Percentiles rank a stretch among this genome's conserved stretches.
These are phyloP conservation scores for Cutaneotrichosporon sp. DNA, from an alignment of 1,284 basidiomycete genomes.

Conservation along the genomic window DNA sequence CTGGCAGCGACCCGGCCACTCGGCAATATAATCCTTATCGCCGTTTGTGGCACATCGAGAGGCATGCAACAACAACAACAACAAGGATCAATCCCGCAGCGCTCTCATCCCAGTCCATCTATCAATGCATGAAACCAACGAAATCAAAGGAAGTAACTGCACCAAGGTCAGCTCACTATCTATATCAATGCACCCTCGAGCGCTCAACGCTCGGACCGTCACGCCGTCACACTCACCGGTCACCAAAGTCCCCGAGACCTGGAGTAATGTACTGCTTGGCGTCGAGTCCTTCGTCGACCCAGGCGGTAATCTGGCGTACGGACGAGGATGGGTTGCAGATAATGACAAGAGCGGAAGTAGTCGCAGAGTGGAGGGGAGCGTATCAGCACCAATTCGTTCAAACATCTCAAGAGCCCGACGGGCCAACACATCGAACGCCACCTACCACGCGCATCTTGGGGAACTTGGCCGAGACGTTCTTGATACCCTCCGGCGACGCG, in stretches of 20 bases:
- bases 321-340: not conserved
- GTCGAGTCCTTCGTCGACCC: constrained; percentile 94
- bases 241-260: constrained; percentile 86
- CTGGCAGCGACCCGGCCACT: too few species aligned
- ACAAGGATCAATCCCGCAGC: too few species aligned
- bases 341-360: not conserved
- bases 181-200: not conserved
- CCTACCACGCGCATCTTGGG: constrained; percentile 77
- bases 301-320: constrained; percentile 75
- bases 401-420: too few species aligned
- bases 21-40: too few species aligned
- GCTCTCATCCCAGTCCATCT: not conserved
- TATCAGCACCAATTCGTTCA: too few species aligned
- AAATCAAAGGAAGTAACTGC: too few species aligned
- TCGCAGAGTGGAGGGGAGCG: not conserved
- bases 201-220: too few species aligned
- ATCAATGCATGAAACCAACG: not conserved
- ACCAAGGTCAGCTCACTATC: not conserved
- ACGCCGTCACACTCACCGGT: constrained; percentile 52
- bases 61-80: too few species aligned
- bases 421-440: too few species aligned
- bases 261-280: constrained; percentile 64
- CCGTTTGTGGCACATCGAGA: too few species aligned
- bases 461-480: constrained; percentile 72
- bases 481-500: constrained; percentile 84